A percentile compares a stretch with the other conserved stretches of the same genome.
phyloP scores from a whole-genome alignment of 768 basidiomycete genomes.

The Psilocybe subaeruginosa region DNA sequence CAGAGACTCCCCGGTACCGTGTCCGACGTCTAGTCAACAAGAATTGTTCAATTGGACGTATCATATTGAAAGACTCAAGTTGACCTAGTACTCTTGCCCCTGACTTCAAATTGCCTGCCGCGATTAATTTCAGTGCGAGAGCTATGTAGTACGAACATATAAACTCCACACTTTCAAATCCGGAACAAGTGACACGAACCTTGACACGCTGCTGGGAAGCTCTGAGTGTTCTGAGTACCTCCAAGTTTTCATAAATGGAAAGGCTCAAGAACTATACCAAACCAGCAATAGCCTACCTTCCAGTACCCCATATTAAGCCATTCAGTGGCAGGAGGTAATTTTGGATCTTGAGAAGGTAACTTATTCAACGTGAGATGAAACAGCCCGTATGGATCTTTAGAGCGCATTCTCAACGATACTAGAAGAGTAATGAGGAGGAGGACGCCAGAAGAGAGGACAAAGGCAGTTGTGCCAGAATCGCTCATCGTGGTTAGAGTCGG shows the following conservation, averaged over 20 bases:
- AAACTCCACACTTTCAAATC: too few species aligned
- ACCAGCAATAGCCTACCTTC: slow-evolving; percentile 38
- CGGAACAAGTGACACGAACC: slow-evolving; percentile 34
- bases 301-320: slow-evolving; percentile 78
- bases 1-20: slow-evolving; percentile 71
- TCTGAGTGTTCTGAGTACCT: slow-evolving; percentile 40
- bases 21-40: slow-evolving; percentile 57
- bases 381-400: slow-evolving; percentile 56
- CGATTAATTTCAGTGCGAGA: slow-evolving; percentile 55
- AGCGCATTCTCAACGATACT: slow-evolving; percentile 5
- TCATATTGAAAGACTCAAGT: slow-evolving; percentile 8
- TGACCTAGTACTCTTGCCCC: slow-evolving; percentile 58
- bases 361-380: slow-evolving; percentile 60
- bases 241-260: background rate
- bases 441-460: slow-evolving; percentile 1
- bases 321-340: slow-evolving; percentile 49
- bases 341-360: slow-evolving; percentile 34
- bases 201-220: slow-evolving; percentile 64
- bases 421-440: slow-evolving; percentile 6
- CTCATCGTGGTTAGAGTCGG: background rate
- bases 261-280: background rate
- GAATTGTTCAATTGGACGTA: slow-evolving; percentile 5
- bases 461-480: background rate
- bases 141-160: slow-evolving; percentile 20
- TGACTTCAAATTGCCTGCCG: slow-evolving; percentile 39